Conservation (phyloP, 2,329 filamentous ascomycete species). For the Paecilomyces sp. region DNA sequence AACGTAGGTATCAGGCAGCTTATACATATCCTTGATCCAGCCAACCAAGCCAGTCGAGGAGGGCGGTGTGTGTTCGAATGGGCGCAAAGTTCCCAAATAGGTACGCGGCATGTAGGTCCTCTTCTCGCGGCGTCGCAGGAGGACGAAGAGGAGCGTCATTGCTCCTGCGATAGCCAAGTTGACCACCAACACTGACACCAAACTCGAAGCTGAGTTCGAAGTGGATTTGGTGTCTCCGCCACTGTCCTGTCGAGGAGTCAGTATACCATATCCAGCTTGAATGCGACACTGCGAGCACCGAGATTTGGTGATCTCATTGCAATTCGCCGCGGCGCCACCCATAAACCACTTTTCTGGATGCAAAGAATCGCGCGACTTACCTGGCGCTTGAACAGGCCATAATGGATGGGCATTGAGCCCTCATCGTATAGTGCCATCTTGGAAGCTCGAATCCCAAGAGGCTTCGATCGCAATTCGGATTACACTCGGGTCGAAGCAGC, state of each 20-base stretch:
- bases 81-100: conserved; percentile 46
- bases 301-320: not conserved
- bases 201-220: conserved; percentile 35
- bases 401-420: not conserved
- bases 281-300: not conserved
- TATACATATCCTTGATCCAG: conserved; percentile 63
- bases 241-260: not conserved
- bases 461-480: not conserved
- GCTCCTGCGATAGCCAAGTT: conserved; percentile 37
- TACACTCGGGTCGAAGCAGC: not conserved
- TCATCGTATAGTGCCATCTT: not conserved
- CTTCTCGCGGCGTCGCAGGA: conserved; percentile 42
- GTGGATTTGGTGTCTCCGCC: conserved; percentile 2
- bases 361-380: not conserved
- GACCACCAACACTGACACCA: conserved; percentile 44
- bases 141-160: conserved; percentile 44
- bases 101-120: conserved; percentile 51
- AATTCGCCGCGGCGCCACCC: not conserved
- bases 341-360: not conserved
- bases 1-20: conserved; percentile 65
- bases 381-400: not conserved
- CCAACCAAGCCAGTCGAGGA: conserved; percentile 57
- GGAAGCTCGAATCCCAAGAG: not conserved
- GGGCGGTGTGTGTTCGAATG: conserved; percentile 50
- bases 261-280: not conserved